Conservation (phyloP, 495 filamentous ascomycete species). For the Talaromyces adpressus region DNA sequence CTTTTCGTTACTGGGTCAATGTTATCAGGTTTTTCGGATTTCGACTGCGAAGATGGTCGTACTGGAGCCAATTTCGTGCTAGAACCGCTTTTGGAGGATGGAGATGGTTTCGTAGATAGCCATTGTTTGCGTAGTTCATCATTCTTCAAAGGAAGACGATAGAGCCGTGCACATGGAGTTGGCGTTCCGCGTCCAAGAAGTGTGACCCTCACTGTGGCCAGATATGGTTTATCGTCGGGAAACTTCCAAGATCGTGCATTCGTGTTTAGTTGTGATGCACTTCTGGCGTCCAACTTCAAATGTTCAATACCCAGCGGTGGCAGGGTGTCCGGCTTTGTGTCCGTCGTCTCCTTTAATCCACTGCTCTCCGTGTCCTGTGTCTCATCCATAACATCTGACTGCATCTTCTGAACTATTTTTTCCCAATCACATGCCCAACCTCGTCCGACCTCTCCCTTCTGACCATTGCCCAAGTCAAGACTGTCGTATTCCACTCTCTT, state of each 20-base stretch:
- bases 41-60: constrained; percentile 9
- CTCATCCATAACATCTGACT: constrained; percentile 5
- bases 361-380: constrained; percentile 8
- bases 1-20: constrained; percentile 11
- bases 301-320: constrained; percentile 31
- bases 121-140: constrained; percentile 43
- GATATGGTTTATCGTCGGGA: constrained; percentile 20
- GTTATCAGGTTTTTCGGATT: not conserved
- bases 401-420: constrained; percentile 38
- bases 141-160: constrained; percentile 54
- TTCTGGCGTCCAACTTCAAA: constrained; percentile 11
- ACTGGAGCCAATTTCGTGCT: constrained; percentile 9
- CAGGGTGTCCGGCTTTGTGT: not conserved
- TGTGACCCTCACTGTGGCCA: constrained; percentile 54
- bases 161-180: constrained; percentile 58
- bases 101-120: constrained; percentile 21
- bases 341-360: constrained; percentile 7
- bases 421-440: constrained; percentile 91
- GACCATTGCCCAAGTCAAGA: constrained; percentile 64
- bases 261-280: constrained; percentile 17
- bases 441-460: constrained; percentile 75
- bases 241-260: constrained; percentile 15
- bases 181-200: constrained; percentile 55
- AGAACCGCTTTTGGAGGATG: not conserved
- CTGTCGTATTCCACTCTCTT: constrained; percentile 71